Percentiles rank a stretch among this genome's conserved stretches.
These are phyloP conservation scores for Filobasidium uniguttulatum DNA, from an alignment of 1,284 basidiomycete species.

Conservation along the genomic window DNA sequence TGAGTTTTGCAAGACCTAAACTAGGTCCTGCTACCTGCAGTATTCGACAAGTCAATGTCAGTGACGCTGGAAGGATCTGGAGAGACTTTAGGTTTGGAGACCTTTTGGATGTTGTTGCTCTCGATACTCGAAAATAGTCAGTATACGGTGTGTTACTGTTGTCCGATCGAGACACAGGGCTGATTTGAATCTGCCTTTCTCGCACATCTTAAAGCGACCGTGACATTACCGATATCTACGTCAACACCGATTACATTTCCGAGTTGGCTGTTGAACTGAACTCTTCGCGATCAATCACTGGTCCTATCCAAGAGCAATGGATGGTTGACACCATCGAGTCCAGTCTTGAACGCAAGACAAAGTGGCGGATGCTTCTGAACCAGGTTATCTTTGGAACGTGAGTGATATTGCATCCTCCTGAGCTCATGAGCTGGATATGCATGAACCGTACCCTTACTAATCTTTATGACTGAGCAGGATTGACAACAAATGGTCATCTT, in stretches of 20 bases:
- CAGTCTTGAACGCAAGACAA: constrained; percentile 6
- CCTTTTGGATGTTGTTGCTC: constrained; percentile 41
- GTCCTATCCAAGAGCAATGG: constrained; percentile 49
- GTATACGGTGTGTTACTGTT: not conserved
- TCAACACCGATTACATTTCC: constrained; percentile 45
- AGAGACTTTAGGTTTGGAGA: constrained; percentile 52
- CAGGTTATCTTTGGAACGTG: constrained; percentile 43
- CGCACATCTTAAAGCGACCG: constrained; percentile 34
- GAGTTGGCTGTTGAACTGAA: constrained; percentile 38
- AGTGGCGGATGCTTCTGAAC: constrained; percentile 19
- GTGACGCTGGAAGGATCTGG: constrained; percentile 53
- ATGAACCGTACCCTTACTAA: constrained; percentile 41
- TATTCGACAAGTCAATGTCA: constrained; percentile 48
- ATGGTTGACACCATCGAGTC: constrained; percentile 30
- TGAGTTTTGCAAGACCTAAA: too few species aligned
- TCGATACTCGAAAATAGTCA: constrained; percentile 48
- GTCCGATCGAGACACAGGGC: not conserved
- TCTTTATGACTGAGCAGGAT: constrained; percentile 37
- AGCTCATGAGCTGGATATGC: constrained; percentile 47
- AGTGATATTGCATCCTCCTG: constrained; percentile 39
- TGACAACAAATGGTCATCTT: constrained; percentile 27
- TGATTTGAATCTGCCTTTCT: not conserved
- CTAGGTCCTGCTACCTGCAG: not conserved
- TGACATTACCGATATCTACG: constrained; percentile 47
- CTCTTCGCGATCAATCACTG: constrained; percentile 46